Evolutionary conservation across 2,329 filamentous ascomycete genomes (phyloP).

Genomic region (Colletotrichum agaves): DNA sequence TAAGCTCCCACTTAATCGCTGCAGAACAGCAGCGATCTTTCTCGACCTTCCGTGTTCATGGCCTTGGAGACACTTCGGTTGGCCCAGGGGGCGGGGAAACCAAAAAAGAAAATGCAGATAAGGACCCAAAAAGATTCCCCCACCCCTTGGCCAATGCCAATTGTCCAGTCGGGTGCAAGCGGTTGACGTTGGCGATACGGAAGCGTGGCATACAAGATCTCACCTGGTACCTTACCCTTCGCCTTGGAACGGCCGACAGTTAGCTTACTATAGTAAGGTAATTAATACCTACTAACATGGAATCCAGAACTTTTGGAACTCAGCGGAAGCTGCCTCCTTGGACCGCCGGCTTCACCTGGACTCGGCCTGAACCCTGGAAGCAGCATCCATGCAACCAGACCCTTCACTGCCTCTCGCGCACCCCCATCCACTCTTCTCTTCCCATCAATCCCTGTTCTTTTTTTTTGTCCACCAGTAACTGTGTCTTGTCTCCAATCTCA

Average conservation of each 20-base stretch:
- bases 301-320: too few relatives aligned
- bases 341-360: neutral
- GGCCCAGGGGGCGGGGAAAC: too few relatives aligned
- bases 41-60: neutral
- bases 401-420: slow-evolving; percentile 33
- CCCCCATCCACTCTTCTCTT: neutral
- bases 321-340: neutral
- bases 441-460: slow-evolving; percentile 25
- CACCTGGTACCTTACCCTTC: neutral
- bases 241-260: too few relatives aligned
- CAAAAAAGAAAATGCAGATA: neutral
- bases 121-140: neutral
- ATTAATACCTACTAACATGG: too few relatives aligned
- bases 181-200: slow-evolving; percentile 6
- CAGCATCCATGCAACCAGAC: slow-evolving; percentile 27
- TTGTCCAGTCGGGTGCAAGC: slow-evolving; percentile 11
- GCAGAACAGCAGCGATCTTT: neutral
- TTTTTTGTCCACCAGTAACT: slow-evolving; percentile 9
- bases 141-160: neutral
- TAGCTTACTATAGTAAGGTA: too few relatives aligned
- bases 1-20: neutral
- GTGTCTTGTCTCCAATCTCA: slow-evolving; percentile 15
- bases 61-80: neutral
- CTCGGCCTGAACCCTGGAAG: slow-evolving; percentile 12
- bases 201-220: neutral